Evolutionary conservation across 2,329 filamentous ascomycete species (phyloP).

Genomic region (Leptosphaerulina australis): DNA sequence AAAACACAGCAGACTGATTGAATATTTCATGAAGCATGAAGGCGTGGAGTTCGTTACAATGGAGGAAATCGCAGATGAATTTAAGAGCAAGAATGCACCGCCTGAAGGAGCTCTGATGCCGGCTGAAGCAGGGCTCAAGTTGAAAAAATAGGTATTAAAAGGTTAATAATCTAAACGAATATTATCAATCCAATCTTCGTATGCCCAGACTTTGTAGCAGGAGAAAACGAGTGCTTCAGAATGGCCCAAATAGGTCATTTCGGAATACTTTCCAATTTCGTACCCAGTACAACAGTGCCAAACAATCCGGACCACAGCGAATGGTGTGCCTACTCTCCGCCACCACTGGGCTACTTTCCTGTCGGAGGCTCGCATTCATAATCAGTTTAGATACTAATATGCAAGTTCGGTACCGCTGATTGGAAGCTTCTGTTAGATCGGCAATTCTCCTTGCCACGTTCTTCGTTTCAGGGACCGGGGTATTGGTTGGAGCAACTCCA

Average conservation of each 20-base stretch:
- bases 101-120: conserved; percentile 66
- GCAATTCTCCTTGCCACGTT: conserved; percentile 6
- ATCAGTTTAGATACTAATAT: neutral
- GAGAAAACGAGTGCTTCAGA: neutral
- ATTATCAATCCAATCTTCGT: neutral
- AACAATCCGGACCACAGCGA: neutral
- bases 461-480: conserved; percentile 2
- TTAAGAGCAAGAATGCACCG: conserved; percentile 68
- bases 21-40: conserved; percentile 68
- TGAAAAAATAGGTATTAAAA: conserved; percentile 43
- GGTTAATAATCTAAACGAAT: neutral
- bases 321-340: neutral
- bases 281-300: neutral
- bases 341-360: neutral
- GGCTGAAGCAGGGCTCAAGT: conserved; percentile 59
- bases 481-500: conserved; percentile 8
- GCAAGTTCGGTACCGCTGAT: neutral
- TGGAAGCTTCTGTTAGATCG: conserved; percentile 5
- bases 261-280: neutral
- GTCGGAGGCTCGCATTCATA: neutral
- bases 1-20: conserved; percentile 58
- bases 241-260: conserved; percentile 1
- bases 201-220: conserved; percentile 3
- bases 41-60: conserved; percentile 72
- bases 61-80: conserved; percentile 73